These are phyloP conservation scores for Candida arabinofermentans DNA, from an alignment of 805 yeast species.

Conservation along the genomic window DNA sequence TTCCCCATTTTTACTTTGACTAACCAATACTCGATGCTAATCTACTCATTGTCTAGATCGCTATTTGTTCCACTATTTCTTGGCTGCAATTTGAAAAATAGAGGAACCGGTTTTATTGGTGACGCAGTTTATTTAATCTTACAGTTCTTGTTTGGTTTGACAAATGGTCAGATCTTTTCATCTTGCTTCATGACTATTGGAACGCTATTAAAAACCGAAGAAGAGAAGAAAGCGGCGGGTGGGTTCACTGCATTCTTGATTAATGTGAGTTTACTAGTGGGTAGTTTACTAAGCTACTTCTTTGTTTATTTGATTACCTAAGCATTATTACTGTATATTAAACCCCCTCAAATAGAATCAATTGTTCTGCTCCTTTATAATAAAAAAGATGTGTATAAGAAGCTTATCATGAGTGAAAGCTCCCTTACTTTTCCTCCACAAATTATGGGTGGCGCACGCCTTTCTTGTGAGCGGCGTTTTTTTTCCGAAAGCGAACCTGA, in stretches of 20 bases:
- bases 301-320: conserved; percentile 38
- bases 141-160: conserved; percentile 77
- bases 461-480: too few species aligned
- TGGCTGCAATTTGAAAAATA: conserved; percentile 54
- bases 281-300: conserved; percentile 71
- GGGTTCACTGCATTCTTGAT: conserved; percentile 84
- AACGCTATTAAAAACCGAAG: conserved; percentile 36
- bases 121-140: conserved; percentile 65
- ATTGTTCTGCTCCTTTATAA: too few species aligned
- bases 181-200: conserved; percentile 51
- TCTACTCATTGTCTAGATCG: conserved; percentile 53
- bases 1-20: conserved; percentile 37
- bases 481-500: too few species aligned
- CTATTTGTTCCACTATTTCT: conserved; percentile 69
- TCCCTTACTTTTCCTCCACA: too few species aligned
- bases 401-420: too few species aligned
- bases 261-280: conserved; percentile 72
- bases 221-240: conserved; percentile 85
- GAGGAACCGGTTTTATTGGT: conserved; percentile 38
- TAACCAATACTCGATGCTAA: conserved; percentile 41
- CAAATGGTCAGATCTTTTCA: conserved; percentile 84
- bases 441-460: too few species aligned
- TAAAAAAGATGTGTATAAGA: too few species aligned
- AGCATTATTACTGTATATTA: background rate
- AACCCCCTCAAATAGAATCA: too few species aligned